Evolutionary conservation across 305 asterid species (phyloP), one percentile per base, ranked within the genome.

Genomic region (Stenogyne calaminthoides): DNA sequence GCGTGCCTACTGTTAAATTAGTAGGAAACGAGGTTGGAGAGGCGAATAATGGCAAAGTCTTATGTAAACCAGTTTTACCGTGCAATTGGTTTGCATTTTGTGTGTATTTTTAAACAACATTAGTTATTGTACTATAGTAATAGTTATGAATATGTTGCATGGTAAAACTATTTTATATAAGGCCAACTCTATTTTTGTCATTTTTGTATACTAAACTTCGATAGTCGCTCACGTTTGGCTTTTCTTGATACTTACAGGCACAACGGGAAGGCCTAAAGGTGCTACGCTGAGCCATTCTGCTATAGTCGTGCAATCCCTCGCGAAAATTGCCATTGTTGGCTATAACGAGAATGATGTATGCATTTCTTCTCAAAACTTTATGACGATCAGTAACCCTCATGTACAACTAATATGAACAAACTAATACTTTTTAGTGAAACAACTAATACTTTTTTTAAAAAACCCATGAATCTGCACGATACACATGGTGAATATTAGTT

Each of bases 251-350:
- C 47, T 36, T 20, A 64, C 58, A 90, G 98, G 98, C 72, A 89
- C 97, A 19, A 91, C 98, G 3, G 98, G 98, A 68, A 89, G 77
- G 87, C 98, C 97, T 14, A 91, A 91, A 80, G 98, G 96, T 62
- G 98, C 88, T 64, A 78, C 83, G 46, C 70, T 91, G 76, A 89
- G 89, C 82, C 98, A 94, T 57, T 85, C 84, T 7, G 90, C 98
- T 66, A 60, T 94, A 78, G 64, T 94, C 12, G 78, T 91, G 52
- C 98, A 94, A 77, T 89, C 98, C 68, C 95, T 94, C 2, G 96
- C 98, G 14, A 94, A 94, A 80, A 80, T 94, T 60, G 95, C 97
- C 10, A 80, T 82, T 40, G 93, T 92, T 79, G 88, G 87, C 56
- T 94, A 94, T 55, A 71, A 83, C 39, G 98, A 94, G 83, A 82